phyloP scores from a whole-genome alignment of 257 asterid genomes.

The Dorcoceras hygrometricum region DNA sequence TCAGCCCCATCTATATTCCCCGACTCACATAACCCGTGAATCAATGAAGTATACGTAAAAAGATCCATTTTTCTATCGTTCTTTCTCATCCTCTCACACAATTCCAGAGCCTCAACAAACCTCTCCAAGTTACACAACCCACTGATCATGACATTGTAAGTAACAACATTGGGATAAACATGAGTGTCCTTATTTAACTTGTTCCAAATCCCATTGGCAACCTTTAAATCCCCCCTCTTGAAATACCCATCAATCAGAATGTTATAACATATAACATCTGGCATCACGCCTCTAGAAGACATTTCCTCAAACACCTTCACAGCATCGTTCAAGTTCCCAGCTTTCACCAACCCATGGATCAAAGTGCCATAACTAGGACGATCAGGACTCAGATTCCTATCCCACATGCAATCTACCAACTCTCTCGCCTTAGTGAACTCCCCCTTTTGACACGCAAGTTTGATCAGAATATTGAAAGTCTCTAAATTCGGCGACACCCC shows the following conservation, averaged over 20 bases:
- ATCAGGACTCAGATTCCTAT: conserved; percentile 54
- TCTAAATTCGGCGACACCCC: conserved; percentile 62
- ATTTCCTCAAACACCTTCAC: conserved; percentile 78
- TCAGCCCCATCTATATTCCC: conserved; percentile 72
- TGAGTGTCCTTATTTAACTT: conserved; percentile 49
- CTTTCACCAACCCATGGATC: conserved; percentile 61
- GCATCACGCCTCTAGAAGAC: conserved; percentile 62
- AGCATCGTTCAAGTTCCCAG: conserved; percentile 50
- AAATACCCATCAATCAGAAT: conserved; percentile 71
- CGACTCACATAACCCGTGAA: conserved; percentile 71
- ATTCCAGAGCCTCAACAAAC: conserved; percentile 55
- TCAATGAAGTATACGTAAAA: conserved; percentile 63
- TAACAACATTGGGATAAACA: conserved; percentile 64
- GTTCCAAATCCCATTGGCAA: conserved; percentile 62
- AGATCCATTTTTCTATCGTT: conserved; percentile 65
- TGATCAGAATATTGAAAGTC: conserved; percentile 66
- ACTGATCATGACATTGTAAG: conserved; percentile 76
- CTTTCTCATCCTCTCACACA: conserved; percentile 70
- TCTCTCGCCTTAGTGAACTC: conserved; percentile 52
- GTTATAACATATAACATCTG: conserved; percentile 76
- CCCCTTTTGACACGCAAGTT: conserved; percentile 52
- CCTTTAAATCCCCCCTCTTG: conserved; percentile 46
- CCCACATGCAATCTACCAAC: conserved; percentile 48
- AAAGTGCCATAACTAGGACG: conserved; percentile 69
- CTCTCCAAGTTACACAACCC: conserved; percentile 78